These are phyloP conservation scores for Pelargonium fulgidum DNA, from an alignment of 441 rosid genomes.

Conservation along the genomic window DNA sequence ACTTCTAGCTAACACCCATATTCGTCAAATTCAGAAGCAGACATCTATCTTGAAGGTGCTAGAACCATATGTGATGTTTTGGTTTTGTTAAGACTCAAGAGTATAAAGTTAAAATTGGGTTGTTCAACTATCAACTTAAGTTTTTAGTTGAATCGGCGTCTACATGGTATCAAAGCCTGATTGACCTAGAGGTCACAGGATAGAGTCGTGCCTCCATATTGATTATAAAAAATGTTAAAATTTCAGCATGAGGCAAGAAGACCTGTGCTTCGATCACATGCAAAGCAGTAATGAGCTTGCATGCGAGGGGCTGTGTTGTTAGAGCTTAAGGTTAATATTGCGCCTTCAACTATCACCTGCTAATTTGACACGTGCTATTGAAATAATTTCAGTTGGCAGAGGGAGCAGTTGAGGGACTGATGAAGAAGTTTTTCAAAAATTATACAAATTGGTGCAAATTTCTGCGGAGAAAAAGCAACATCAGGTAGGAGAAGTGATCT, in stretches of 20 bases:
- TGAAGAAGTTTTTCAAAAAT: constrained; percentile 83
- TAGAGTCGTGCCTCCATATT: too few relatives aligned
- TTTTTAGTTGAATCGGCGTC: too few relatives aligned
- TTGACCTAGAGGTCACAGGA: too few relatives aligned
- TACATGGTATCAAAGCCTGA: too few relatives aligned
- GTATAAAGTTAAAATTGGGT: too few relatives aligned
- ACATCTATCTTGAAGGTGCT: constrained; percentile 46
- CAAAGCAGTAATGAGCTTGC: too few relatives aligned
- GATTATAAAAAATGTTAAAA: too few relatives aligned
- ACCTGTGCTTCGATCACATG: too few relatives aligned
- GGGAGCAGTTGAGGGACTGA: constrained; percentile 69
- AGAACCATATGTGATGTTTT: neutral
- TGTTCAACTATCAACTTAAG: too few relatives aligned
- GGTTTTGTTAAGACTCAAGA: neutral
- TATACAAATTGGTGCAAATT: constrained; percentile 92
- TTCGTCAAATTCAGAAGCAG: constrained; percentile 55
- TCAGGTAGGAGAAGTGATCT: constrained; percentile 43
- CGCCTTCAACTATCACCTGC: neutral
- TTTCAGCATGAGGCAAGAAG: too few relatives aligned
- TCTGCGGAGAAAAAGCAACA: constrained; percentile 66
- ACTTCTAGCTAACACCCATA: constrained; percentile 67
- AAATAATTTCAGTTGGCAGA: constrained; percentile 50
- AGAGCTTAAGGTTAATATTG: too few relatives aligned
- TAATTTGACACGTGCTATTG: constrained; percentile 22
- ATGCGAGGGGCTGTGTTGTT: too few relatives aligned